Evolutionary conservation across 148 eudicot genomes (phyloP).

Genomic region (Chenopodium album): DNA sequence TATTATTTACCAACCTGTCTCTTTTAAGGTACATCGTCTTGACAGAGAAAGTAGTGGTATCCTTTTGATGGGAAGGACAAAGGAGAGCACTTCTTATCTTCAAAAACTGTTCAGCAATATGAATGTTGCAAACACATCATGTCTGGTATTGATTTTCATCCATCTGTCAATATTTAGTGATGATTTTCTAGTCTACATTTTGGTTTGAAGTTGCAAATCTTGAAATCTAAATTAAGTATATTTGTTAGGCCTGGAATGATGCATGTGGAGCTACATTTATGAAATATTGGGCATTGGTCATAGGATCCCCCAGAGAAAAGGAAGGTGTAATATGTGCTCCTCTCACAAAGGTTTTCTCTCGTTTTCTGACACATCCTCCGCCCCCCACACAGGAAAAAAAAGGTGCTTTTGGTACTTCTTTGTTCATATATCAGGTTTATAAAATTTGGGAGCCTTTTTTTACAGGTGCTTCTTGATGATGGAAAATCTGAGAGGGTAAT

Average conservation of each 20-base stretch:
- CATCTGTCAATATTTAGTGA: slow-evolving; percentile 13
- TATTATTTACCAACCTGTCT: slow-evolving; percentile 1
- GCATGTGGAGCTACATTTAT: slow-evolving; percentile 69
- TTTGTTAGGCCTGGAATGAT: slow-evolving; percentile 63
- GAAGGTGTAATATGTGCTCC: slow-evolving; percentile 89
- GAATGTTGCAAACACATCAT: slow-evolving; percentile 49
- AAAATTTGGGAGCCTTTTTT: background rate
- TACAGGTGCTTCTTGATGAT: slow-evolving; percentile 78
- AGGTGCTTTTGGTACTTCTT: background rate
- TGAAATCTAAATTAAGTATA: slow-evolving; percentile 1
- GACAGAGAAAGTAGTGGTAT: slow-evolving; percentile 95
- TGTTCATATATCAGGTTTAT: background rate
- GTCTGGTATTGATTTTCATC: slow-evolving; percentile 48
- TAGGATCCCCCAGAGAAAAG: slow-evolving; percentile 79
- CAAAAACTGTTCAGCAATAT: slow-evolving; percentile 62
- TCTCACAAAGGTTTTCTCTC: slow-evolving; percentile 60
- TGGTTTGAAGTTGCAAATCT: background rate
- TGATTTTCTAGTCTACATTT: background rate
- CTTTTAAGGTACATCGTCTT: slow-evolving; percentile 79
- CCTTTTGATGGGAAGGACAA: slow-evolving; percentile 85
- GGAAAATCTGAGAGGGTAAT: slow-evolving; percentile 90
- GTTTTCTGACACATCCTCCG: background rate
- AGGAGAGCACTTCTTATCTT: slow-evolving; percentile 63
- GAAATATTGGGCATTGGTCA: slow-evolving; percentile 91
- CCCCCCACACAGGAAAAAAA: background rate